These are phyloP conservation scores for Aspergillus cejpii DNA, from an alignment of 2,329 filamentous ascomycete genomes.

Conservation along the genomic window DNA sequence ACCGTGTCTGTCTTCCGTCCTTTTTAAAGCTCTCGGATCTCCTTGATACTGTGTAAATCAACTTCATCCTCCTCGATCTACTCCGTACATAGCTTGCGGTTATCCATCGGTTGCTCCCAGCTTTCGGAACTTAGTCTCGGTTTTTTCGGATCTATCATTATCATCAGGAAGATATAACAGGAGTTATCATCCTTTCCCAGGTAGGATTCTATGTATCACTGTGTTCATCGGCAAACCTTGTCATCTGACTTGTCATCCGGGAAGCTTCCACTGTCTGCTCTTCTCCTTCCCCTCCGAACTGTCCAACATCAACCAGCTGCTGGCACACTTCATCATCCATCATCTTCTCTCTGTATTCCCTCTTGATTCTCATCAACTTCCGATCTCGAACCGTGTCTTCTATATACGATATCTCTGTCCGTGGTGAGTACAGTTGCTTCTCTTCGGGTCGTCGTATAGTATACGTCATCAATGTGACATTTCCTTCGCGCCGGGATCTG, in stretches of 20 bases:
- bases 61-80: background rate
- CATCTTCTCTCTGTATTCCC: constrained; percentile 4
- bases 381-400: constrained; percentile 10
- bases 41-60: too few relatives aligned
- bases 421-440: constrained; percentile 1
- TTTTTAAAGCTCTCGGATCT: background rate
- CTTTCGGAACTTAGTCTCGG: constrained; percentile 5
- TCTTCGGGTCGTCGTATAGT: background rate
- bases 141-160: background rate
- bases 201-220: too few relatives aligned
- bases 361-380: constrained; percentile 6
- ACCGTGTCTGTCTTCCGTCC: background rate
- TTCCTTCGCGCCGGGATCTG: background rate
- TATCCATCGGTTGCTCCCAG: background rate
- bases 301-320: background rate
- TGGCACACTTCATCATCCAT: background rate
- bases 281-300: background rate
- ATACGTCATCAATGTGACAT: background rate
- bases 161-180: too few relatives aligned
- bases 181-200: too few relatives aligned
- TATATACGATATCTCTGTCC: constrained; percentile 5
- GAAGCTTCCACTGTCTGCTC: background rate
- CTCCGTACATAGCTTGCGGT: too few relatives aligned
- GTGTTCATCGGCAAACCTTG: too few relatives aligned
- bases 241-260: background rate